Percentiles rank a stretch among this genome's conserved stretches.
Evolutionary conservation across 1,139 yeast species (phyloP).

Genomic region (Magnusiomyces tetraspermus): DNA sequence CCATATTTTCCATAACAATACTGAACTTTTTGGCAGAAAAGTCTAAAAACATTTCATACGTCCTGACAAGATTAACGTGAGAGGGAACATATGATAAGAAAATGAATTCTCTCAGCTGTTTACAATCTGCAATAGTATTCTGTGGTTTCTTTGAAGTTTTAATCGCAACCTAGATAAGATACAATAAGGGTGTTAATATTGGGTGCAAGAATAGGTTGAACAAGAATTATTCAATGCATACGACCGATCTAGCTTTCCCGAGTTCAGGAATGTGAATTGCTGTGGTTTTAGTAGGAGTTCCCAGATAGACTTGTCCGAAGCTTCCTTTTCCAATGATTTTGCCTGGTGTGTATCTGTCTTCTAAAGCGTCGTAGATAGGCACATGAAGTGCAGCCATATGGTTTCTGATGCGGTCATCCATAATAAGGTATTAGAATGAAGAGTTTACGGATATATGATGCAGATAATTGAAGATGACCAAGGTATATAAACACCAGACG

Average conservation of each 20-base stretch:
- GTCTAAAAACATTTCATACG: conserved; percentile 74
- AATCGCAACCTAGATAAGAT: conserved; percentile 64
- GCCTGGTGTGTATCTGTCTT: too few relatives aligned
- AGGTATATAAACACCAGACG: too few relatives aligned
- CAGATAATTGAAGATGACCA: too few relatives aligned
- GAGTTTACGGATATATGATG: too few relatives aligned
- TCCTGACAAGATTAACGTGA: conserved; percentile 61
- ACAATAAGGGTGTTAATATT: conserved; percentile 5
- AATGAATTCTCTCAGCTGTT: conserved; percentile 60
- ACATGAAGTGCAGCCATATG: too few relatives aligned
- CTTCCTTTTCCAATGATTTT: conserved; percentile 5
- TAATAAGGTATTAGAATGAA: too few relatives aligned
- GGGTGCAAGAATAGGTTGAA: not conserved
- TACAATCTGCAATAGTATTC: conserved; percentile 45
- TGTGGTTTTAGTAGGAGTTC: not conserved
- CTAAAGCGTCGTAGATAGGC: too few relatives aligned
- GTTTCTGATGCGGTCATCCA: too few relatives aligned
- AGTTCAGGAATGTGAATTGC: not conserved
- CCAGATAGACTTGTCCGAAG: conserved; percentile 2
- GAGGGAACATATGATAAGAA: conserved; percentile 64
- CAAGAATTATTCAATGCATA: not conserved
- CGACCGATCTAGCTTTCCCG: not conserved
- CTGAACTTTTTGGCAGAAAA: conserved; percentile 48
- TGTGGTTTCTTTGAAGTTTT: conserved; percentile 62
- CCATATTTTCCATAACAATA: conserved; percentile 85